Base-by-base conservation (phyloP, 331 rosid species). In the Cydonia oblonga region DNA sequence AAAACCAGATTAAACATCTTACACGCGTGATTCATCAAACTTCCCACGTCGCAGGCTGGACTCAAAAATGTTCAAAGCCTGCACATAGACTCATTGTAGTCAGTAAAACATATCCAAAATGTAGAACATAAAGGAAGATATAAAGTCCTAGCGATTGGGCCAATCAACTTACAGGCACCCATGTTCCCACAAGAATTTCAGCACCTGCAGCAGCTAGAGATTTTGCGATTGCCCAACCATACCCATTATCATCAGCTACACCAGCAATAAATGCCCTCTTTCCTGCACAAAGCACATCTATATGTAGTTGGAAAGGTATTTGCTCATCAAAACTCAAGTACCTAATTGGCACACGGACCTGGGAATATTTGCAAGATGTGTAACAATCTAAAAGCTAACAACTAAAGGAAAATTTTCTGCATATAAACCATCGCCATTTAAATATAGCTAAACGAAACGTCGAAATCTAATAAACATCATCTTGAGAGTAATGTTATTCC, bases 211-310 rank as follows among this genome's bases (percentile, higher is more conserved):
- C 97, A 22, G 98, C 98, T 15, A 93, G 97, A 77, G 98, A 86
- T 87, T 90, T 93, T 65, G 98, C 98, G 23, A 93, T 93, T 46
- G 98, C 97, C 98, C 97, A 93, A 22, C 98, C 98, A 82, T 93
- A 93, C 60, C 97, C 98, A 58, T 89, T 85, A 80, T 93, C 98
- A 84, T 93, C 97, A 46, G 98, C 97, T 53, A 93, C 89, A 72
- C 98, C 98, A 75, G 98, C 98, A 33, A 93, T 84, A 74, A 93
- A 93, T 52, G 97, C 98, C 77, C 92, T 87, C 86, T 90, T 93
- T 70, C 98, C 97, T 90, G 69, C 83, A 76, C 49, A 84, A 59
- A 54, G 62, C 30, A 28, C 40, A 42, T 26, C 12, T 3, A n/a
- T 10, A 19, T 30, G 35, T 72, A 58, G 60, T 40, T 20, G 13